Evolutionary conservation across 208 protist genomes (phyloP), one percentile per base, ranked within the genome.

Genomic region (Angomonas deanei): DNA sequence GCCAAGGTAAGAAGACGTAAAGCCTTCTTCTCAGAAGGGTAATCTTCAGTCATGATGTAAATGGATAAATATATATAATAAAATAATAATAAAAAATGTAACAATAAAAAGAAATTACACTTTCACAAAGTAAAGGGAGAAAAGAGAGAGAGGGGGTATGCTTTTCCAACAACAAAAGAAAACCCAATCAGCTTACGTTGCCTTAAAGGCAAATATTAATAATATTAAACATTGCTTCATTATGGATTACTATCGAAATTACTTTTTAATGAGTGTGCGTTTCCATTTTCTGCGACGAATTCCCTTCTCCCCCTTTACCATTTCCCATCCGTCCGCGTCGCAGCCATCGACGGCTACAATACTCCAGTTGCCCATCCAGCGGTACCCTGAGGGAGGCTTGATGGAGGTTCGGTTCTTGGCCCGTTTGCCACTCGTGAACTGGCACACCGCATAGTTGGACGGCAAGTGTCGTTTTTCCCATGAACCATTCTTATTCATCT

Each of bases 291-390:
- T 30, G 11, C 17, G 19, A 2, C 57, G 57, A 21, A 32, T 21
- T 10, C 32, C 23, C 32, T 23, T 11, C 24, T 31, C 3, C 23
- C 30, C n/a, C 27, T 30, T 30, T 3, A 54, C 34, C 2, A 6
- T 17, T 33, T 38, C 36, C 32, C 38, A 58, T 19, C 52, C 42
- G 23, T 67, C 52, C 2, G 8, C 55, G 21, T 59, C 19, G 4
- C 32, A 48, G 24, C n/a, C 32, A 26, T 72, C 65, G 28, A 61
- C 71, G 24, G 24, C 49, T 28, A 62, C 57, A 15, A 60, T 0
- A 8, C 17, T 23, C 88, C 83, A 92, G 1, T 72, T 72, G 5
- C 66, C 76, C 36, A 61, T 49, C 85, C 85, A 94, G 24, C 53
- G 26, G 76, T 82, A 92, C 8, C 83, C 85, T 0, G 61, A 27